These are phyloP conservation scores for Otatea glauca DNA, from an alignment of 176 grass and related monocot genomes.

Conservation along the genomic window DNA sequence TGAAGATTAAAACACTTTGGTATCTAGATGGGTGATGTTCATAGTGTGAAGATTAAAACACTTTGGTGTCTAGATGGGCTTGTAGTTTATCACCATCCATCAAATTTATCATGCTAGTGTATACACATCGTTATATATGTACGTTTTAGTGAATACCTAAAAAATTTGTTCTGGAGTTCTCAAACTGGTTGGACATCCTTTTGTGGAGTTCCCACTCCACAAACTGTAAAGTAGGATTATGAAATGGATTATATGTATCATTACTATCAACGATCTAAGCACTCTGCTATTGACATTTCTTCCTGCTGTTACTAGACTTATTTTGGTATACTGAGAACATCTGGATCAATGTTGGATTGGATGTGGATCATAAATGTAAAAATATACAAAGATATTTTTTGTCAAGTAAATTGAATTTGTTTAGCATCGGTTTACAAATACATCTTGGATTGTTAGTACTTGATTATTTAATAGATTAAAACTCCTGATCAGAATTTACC, in stretches of 20 bases:
- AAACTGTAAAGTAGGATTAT: neutral
- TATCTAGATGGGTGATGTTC: neutral
- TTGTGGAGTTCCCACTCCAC: neutral
- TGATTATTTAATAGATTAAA: neutral
- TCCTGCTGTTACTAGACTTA: neutral
- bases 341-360: neutral
- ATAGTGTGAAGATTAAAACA: neutral
- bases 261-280: neutral
- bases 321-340: neutral
- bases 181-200: neutral
- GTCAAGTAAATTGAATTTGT: neutral
- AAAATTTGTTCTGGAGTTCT: no score
- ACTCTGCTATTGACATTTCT: neutral
- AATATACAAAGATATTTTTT: neutral
- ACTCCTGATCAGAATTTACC: neutral
- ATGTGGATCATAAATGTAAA: neutral
- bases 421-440: neutral
- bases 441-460: neutral
- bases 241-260: neutral
- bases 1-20: neutral
- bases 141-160: neutral
- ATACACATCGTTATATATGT: neutral
- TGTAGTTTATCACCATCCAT: constrained; percentile 1
- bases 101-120: neutral
- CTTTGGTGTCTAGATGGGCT: neutral